A percentile compares a stretch with the other conserved stretches of the same genome.
Conservation (phyloP, 768 basidiomycete species). For the Leucocoprinus leucothites region DNA sequence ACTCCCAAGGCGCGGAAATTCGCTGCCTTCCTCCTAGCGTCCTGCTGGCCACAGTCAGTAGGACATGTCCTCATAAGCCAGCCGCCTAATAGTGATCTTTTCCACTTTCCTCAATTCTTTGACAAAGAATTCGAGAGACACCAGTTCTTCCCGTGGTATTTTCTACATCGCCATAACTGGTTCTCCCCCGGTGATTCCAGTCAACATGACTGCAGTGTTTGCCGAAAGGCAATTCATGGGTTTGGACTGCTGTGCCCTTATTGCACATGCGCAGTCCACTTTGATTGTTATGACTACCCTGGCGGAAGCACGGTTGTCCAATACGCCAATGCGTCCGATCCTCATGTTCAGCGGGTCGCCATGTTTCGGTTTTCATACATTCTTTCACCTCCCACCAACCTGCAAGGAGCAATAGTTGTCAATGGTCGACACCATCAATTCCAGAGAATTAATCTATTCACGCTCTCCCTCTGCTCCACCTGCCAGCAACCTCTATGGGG, state of each 20-base stretch:
- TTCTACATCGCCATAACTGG: constrained; percentile 21
- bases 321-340: constrained; percentile 45
- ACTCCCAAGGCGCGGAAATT: constrained; percentile 48
- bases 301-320: constrained; percentile 58
- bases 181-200: constrained; percentile 29
- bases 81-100: constrained; percentile 34
- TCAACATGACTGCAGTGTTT: constrained; percentile 52
- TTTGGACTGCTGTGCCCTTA: constrained; percentile 72
- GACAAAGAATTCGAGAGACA: constrained; percentile 42
- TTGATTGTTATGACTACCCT: constrained; percentile 75
- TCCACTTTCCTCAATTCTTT: neutral
- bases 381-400: constrained; percentile 22
- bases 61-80: constrained; percentile 65
- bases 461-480: constrained; percentile 63
- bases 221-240: constrained; percentile 51
- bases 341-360: constrained; percentile 51
- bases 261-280: constrained; percentile 69
- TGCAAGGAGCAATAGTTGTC: constrained; percentile 37
- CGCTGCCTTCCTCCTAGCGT: constrained; percentile 54
- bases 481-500: constrained; percentile 80
- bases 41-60: constrained; percentile 64
- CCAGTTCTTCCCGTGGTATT: constrained; percentile 72
- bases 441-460: constrained; percentile 63
- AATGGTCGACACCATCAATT: constrained; percentile 27
- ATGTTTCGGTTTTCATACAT: constrained; percentile 59